Conservation (phyloP, 2,329 filamentous ascomycete genomes). For the Lachnellula cervina region DNA sequence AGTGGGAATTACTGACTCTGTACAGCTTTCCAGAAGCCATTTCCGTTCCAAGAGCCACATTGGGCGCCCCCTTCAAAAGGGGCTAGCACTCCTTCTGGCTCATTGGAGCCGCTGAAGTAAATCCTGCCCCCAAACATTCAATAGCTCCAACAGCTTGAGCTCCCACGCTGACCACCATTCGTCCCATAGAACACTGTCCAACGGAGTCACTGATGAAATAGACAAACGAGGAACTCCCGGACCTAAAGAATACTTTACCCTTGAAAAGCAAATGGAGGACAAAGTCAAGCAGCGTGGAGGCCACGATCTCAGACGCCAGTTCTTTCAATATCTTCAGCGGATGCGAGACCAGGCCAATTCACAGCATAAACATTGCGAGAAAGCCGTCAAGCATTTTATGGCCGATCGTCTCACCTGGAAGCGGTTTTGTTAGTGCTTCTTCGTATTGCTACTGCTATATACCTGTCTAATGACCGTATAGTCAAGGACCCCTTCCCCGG, state of each 20-base stretch:
- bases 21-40: background rate
- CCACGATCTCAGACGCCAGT: conserved; percentile 4
- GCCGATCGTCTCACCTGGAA: conserved; percentile 14
- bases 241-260: background rate
- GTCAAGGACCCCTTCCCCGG: conserved; percentile 3
- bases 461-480: background rate
- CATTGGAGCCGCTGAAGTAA: too few species aligned
- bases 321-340: conserved; percentile 19
- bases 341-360: conserved; percentile 10
- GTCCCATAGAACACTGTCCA: background rate
- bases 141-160: too few species aligned
- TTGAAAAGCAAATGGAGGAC: conserved; percentile 17
- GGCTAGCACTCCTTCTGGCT: too few species aligned
- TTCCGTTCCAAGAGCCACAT: background rate
- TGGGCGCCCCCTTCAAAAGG: background rate
- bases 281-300: conserved; percentile 9
- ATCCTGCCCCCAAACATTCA: too few species aligned
- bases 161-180: background rate
- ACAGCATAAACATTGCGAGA: conserved; percentile 3
- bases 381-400: conserved; percentile 5
- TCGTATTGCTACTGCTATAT: background rate
- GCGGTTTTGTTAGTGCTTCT: conserved; percentile 8
- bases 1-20: background rate
- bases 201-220: background rate
- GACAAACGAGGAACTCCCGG: background rate